Evolutionary conservation across 2,329 filamentous ascomycete genomes (phyloP).

Genomic region (Botrytis medusae): DNA sequence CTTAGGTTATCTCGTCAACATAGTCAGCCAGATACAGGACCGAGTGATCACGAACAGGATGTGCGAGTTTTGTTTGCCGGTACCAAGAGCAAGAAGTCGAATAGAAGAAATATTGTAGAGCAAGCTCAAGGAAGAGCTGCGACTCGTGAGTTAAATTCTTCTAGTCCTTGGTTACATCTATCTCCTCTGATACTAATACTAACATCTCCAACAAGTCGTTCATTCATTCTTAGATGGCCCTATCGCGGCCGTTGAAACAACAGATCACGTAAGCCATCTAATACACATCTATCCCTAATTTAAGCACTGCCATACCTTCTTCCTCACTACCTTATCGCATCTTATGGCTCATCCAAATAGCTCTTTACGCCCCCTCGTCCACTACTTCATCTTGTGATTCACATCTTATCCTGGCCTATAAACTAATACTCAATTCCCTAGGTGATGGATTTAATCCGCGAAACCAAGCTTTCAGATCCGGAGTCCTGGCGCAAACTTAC

Average conservation of each 20-base stretch:
- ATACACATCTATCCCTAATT: background rate
- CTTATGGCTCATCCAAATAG: background rate
- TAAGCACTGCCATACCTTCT: background rate
- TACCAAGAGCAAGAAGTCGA: constrained; percentile 87
- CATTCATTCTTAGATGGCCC: constrained; percentile 73
- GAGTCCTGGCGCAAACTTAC: constrained; percentile 84
- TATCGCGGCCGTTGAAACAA: constrained; percentile 83
- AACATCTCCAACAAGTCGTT: constrained; percentile 47
- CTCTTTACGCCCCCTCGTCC: background rate
- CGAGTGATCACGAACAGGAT: constrained; percentile 58
- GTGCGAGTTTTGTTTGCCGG: constrained; percentile 83
- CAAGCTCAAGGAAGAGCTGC: constrained; percentile 63
- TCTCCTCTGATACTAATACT: background rate
- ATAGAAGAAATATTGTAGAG: constrained; percentile 82
- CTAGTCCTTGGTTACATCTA: background rate
- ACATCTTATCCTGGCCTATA: background rate
- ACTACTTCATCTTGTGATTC: too few species aligned
- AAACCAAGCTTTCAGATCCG: constrained; percentile 72
- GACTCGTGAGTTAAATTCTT: constrained; percentile 42
- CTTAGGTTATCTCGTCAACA: constrained; percentile 36
- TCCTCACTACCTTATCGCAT: background rate
- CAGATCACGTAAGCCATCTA: constrained; percentile 62
- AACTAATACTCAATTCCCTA: background rate
- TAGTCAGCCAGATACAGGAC: constrained; percentile 31
- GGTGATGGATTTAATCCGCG: constrained; percentile 67